Base-by-base conservation (phyloP, 129 eudicot genomes). In the Tanacetum coccineum region DNA sequence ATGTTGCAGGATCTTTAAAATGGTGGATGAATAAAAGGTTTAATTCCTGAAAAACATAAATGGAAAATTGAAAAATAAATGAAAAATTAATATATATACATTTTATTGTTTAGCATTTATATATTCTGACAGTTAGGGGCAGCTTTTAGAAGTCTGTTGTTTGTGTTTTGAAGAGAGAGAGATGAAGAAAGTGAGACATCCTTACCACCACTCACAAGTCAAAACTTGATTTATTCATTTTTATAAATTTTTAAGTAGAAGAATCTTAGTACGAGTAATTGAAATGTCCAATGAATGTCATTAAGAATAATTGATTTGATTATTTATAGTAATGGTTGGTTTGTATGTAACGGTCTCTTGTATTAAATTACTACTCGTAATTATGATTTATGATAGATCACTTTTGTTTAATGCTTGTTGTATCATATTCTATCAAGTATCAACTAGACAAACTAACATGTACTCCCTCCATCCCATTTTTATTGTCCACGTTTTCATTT, bases 1-100 rank as follows among this genome's bases (percentile, higher is more conserved):
- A 55, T 14, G 47, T 70, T 70, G 81, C 70, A 72, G 86, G 83
- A 81, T 82, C 87, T 85, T 62, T 78, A 84, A 72, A 66, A 62
- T 49, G 71, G 51, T 4, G 58, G 67, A 78, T 15, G 59, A 36
- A 60, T 47, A 44, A 42, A 61, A 8, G 15, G 39, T 75, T 75
- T 48, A 73, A 68, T 62, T 73, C 48, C 21, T 78, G 74, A 59
- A 52, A 66, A 66, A 58, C 61, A 50, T 60, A 78, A 66, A 68
- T 70, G 56, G 64, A 50, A 72, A 36, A 70, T 10, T 30, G 72
- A n/a, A 73, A 54, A 18, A 48, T 70, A 70, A 63, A 20, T 59
- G 49, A 71, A 77, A 72, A 72, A 72, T 72, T 66, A 55, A 36
- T 66, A 45, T 52, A 68, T 42, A 14, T n/a, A n/a, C 73, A 71